phyloP scores from a whole-genome alignment of 179 eudicot genomes.

The Gypsophila paniculata region DNA sequence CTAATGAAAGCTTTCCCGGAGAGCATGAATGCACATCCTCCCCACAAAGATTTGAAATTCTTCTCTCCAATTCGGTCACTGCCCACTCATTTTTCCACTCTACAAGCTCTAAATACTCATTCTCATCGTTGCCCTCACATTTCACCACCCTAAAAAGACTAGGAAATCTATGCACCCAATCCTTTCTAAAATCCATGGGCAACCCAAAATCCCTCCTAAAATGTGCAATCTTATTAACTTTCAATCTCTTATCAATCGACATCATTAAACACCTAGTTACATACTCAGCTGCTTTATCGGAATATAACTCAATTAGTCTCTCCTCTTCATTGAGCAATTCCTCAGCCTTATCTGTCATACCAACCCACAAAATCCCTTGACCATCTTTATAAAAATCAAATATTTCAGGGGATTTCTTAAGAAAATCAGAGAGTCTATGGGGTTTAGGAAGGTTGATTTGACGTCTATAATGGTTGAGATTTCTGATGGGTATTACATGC shows the following conservation, averaged over 20 bases:
- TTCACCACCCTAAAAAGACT: conserved; percentile 58
- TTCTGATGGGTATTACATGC: conserved; percentile 52
- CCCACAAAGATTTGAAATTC: conserved; percentile 28
- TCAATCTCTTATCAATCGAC: conserved; percentile 57
- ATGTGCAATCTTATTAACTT: conserved; percentile 73
- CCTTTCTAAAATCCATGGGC: conserved; percentile 66
- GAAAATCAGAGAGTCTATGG: conserved; percentile 67
- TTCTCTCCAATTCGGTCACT: conserved; percentile 71
- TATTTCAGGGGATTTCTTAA: conserved; percentile 65
- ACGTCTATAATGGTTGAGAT: conserved; percentile 54
- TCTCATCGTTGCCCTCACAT: conserved; percentile 54
- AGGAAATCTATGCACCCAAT: conserved; percentile 68
- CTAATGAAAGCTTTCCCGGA: conserved; percentile 55
- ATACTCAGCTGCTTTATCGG: conserved; percentile 59
- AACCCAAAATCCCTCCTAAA: conserved; percentile 80
- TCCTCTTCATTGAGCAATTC: conserved; percentile 65
- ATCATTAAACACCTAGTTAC: conserved; percentile 84
- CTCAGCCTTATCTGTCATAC: conserved; percentile 71
- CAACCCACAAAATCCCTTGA: conserved; percentile 71
- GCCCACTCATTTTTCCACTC: conserved; percentile 80
- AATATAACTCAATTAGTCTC: conserved; percentile 39
- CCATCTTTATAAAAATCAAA: conserved; percentile 73
- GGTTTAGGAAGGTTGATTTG: conserved; percentile 81
- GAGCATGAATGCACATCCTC: conserved; percentile 24
- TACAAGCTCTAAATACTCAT: conserved; percentile 76